Conservation (phyloP, 2,329 filamentous ascomycete genomes). For the Lizonia empirigonia region DNA sequence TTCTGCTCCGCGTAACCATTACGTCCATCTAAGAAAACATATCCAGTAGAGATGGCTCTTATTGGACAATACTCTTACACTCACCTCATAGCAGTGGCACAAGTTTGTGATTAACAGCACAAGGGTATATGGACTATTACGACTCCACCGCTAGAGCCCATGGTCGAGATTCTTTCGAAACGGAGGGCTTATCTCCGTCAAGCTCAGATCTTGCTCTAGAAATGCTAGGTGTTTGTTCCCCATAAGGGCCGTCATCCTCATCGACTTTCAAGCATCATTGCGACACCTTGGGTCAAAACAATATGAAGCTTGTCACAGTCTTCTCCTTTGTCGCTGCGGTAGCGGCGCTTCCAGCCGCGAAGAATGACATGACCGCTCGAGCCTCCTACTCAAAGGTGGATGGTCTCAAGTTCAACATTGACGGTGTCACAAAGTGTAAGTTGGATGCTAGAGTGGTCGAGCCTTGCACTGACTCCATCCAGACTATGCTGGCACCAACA, state of each 20-base stretch:
- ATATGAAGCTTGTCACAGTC: slow-evolving; percentile 33
- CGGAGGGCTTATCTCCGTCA: slow-evolving; percentile 1
- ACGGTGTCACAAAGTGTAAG: slow-evolving; percentile 42
- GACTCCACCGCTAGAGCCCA: slow-evolving; percentile 4
- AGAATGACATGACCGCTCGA: slow-evolving; percentile 18
- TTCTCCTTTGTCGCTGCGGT: slow-evolving; percentile 27
- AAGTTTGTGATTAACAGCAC: slow-evolving; percentile 1
- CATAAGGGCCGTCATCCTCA: background rate
- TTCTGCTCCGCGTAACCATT: background rate
- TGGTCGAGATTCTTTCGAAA: slow-evolving; percentile 15
- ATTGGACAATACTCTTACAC: too few relatives aligned
- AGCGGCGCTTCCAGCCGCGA: slow-evolving; percentile 27
- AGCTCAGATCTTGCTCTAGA: background rate
- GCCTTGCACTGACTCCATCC: background rate
- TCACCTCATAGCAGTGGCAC: too few relatives aligned
- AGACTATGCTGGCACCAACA: slow-evolving; percentile 57
- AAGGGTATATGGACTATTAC: background rate
- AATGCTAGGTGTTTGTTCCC: background rate
- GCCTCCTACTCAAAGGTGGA: slow-evolving; percentile 36
- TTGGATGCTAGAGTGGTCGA: background rate
- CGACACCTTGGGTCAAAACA: background rate
- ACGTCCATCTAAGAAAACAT: background rate
- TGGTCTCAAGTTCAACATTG: slow-evolving; percentile 44
- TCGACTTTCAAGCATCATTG: background rate
- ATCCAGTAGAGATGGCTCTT: background rate